A percentile compares a stretch with the other conserved stretches of the same genome.
Conservation (phyloP, 2,329 filamentous ascomycete genomes). For the Penicillium sumatraense region DNA sequence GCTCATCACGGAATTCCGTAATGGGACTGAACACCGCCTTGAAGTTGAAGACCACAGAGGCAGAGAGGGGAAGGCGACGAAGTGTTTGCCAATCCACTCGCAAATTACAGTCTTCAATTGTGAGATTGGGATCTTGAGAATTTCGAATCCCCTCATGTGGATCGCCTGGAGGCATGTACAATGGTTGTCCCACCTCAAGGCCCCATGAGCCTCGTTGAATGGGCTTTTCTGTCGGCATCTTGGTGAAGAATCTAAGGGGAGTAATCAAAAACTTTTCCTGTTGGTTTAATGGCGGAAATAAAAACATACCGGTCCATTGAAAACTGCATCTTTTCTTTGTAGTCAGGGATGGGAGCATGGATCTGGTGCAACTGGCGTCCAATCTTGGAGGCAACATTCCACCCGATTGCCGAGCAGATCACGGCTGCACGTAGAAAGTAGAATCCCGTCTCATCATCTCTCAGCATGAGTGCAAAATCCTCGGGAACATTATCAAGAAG, state of each 20-base stretch:
- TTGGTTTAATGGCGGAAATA: background rate
- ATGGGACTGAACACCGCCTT: conserved; percentile 83
- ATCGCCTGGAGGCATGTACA: conserved; percentile 74
- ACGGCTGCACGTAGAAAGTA: conserved; percentile 77
- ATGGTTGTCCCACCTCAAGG: conserved; percentile 73
- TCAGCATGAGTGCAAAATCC: conserved; percentile 78
- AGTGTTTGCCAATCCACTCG: conserved; percentile 90
- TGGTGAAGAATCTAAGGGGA: conserved; percentile 73
- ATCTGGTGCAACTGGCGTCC: conserved; percentile 72
- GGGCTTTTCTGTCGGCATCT: conserved; percentile 72
- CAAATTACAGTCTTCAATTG: conserved; percentile 65
- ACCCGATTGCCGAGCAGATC: conserved; percentile 79
- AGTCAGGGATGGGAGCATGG: conserved; percentile 76
- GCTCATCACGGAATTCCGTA: conserved; percentile 70
- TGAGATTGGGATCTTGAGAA: conserved; percentile 61
- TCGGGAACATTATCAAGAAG: conserved; percentile 80
- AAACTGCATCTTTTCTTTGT: conserved; percentile 84
- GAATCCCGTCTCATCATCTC: conserved; percentile 70
- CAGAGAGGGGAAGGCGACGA: conserved; percentile 75
- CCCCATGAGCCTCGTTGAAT: conserved; percentile 88
- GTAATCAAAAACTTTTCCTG: background rate
- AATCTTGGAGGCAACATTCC: conserved; percentile 77
- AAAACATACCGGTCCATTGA: conserved; percentile 75
- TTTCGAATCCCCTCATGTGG: conserved; percentile 65
- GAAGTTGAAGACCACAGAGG: conserved; percentile 82